phyloP scores from a whole-genome alignment of 768 basidiomycete genomes.

The Fistulinella prunicolor region DNA sequence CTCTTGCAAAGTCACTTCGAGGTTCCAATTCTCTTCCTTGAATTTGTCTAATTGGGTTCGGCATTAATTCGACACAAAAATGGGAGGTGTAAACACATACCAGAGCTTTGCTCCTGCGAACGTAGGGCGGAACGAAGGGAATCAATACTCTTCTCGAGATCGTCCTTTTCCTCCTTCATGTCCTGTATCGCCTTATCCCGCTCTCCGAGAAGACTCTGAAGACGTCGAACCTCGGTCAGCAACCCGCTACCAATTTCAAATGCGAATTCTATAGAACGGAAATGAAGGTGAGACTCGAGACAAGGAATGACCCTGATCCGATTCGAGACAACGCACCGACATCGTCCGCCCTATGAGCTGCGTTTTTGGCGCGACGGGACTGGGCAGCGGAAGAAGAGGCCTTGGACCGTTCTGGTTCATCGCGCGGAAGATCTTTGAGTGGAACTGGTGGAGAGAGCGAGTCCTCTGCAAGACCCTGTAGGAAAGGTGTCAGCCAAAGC shows the following conservation, averaged over 20 bases:
- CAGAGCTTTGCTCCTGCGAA: conserved; percentile 77
- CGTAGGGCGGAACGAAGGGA: conserved; percentile 68
- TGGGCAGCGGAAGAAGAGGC: conserved; percentile 79
- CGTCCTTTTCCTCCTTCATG: conserved; percentile 89
- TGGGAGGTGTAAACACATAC: conserved; percentile 38
- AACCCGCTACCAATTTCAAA: conserved; percentile 96
- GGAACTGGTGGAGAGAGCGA: conserved; percentile 44
- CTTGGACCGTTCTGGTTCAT: conserved; percentile 59
- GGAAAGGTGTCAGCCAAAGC: background rate
- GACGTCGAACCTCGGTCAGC: conserved; percentile 84
- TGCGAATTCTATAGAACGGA: conserved; percentile 74
- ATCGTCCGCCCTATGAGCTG: conserved; percentile 85
- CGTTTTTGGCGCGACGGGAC: conserved; percentile 87
- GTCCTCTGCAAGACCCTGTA: conserved; percentile 50
- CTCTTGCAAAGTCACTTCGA: conserved; percentile 91
- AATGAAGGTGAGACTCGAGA: conserved; percentile 17
- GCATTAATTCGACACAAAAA: conserved; percentile 1
- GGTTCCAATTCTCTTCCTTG: conserved; percentile 99
- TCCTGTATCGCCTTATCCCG: conserved; percentile 91
- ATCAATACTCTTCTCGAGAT: conserved; percentile 78
- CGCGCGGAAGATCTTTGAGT: conserved; percentile 52
- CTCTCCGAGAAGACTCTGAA: conserved; percentile 88
- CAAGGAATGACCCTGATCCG: conserved; percentile 8
- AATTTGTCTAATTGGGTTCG: conserved; percentile 64
- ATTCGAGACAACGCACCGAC: conserved; percentile 57